phyloP scores from a whole-genome alignment of 2,329 filamentous ascomycete genomes.

The Phialophora verrucosa region DNA sequence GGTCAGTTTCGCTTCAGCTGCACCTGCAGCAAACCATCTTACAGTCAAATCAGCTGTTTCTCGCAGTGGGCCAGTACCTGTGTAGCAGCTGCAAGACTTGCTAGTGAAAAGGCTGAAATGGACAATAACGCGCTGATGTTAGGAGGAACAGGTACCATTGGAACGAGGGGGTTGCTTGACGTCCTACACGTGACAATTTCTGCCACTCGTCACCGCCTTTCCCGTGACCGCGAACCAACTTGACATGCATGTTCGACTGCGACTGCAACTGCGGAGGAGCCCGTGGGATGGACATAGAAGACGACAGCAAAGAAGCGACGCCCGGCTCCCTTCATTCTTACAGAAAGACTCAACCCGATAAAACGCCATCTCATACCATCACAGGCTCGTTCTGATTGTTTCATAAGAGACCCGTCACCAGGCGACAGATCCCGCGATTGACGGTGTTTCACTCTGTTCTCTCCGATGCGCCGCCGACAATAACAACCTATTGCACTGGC shows the following conservation, averaged over 20 bases:
- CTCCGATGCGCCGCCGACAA: constrained; percentile 33
- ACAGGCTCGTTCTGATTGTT: not conserved
- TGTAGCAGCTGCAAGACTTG: not conserved
- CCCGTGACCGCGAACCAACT: constrained; percentile 7
- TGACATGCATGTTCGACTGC: constrained; percentile 18
- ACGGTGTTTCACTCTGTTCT: not conserved
- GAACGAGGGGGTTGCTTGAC: not conserved
- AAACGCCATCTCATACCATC: not conserved
- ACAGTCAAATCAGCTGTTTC: not conserved
- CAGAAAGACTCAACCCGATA: not conserved
- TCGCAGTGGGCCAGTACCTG: not conserved
- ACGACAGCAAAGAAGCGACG: constrained; percentile 2
- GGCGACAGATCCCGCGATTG: not conserved
- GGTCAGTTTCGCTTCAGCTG: not conserved
- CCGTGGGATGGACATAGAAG: constrained; percentile 1
- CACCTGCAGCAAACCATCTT: not conserved
- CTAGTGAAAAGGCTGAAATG: not conserved
- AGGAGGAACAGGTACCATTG: not conserved
- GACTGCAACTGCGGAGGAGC: constrained; percentile 3
- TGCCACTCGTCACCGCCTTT: constrained; percentile 28
- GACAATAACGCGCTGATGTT: not conserved
- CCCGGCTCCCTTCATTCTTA: not conserved
- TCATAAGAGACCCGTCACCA: not conserved
- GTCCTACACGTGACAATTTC: constrained; percentile 19
- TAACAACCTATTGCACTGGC: constrained; percentile 26